Evolutionary conservation across 805 yeast species (phyloP).

Genomic region (Torulaspora indica): DNA sequence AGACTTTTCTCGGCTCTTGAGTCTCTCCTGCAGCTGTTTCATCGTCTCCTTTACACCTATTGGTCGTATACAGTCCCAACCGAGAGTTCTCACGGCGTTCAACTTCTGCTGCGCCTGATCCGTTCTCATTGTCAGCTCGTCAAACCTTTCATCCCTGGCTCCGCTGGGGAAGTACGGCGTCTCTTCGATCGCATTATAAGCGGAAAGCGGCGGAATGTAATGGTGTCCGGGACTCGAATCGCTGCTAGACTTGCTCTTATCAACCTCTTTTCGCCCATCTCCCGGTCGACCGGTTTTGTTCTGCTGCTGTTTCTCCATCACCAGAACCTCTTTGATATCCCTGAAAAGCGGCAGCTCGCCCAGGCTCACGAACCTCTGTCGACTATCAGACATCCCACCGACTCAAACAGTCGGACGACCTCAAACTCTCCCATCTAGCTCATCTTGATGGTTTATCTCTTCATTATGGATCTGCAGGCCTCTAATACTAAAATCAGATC

Average conservation of each 20-base stretch:
- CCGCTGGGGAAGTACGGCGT: conserved; percentile 18
- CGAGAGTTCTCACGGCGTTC: conserved; percentile 40
- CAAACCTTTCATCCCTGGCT: conserved; percentile 9
- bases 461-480: too few relatives aligned
- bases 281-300: conserved; percentile 2
- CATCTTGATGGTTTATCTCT: not conserved
- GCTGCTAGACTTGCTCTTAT: not conserved
- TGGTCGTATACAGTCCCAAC: conserved; percentile 49
- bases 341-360: conserved; percentile 20
- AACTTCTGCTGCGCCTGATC: conserved; percentile 15
- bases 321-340: conserved; percentile 18
- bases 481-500: too few relatives aligned
- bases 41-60: conserved; percentile 57
- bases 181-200: conserved; percentile 24
- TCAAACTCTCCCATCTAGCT: not conserved
- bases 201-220: conserved; percentile 24
- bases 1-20: conserved; percentile 3
- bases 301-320: conserved; percentile 12
- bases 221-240: conserved; percentile 1
- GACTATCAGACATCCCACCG: not conserved
- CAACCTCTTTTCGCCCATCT: not conserved
- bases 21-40: conserved; percentile 32
- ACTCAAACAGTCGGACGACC: not conserved
- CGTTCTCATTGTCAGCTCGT: conserved; percentile 21
- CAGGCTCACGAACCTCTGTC: conserved; percentile 7